Conservation (phyloP, 345 rosid species). For the Limnanthes douglasii region DNA sequence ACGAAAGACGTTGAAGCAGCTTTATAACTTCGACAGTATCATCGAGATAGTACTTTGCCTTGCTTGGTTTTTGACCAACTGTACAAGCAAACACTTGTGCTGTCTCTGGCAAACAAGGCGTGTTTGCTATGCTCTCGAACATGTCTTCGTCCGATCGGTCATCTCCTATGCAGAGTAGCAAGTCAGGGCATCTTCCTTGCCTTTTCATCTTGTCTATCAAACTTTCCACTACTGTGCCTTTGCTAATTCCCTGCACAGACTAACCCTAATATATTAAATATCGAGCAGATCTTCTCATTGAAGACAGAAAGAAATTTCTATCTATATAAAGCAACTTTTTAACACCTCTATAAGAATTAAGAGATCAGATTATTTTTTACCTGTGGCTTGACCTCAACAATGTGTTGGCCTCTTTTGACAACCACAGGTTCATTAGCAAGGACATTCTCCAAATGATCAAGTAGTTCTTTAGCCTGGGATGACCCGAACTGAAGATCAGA, state of each 20-base stretch:
- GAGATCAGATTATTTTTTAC: conserved; percentile 12
- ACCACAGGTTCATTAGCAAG: conserved; percentile 80
- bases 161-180: conserved; percentile 67
- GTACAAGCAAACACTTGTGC: conserved; percentile 62
- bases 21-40: conserved; percentile 44
- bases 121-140: conserved; percentile 47
- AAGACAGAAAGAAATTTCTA: not conserved
- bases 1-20: conserved; percentile 42
- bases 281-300: no score
- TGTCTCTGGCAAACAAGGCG: conserved; percentile 26
- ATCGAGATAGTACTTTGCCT: conserved; percentile 71
- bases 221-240: conserved; percentile 55
- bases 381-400: conserved; percentile 95
- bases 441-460: conserved; percentile 70
- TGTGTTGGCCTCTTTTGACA: conserved; percentile 66
- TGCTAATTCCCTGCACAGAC: conserved; percentile 46
- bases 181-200: conserved; percentile 40
- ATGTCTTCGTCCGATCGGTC: conserved; percentile 82
- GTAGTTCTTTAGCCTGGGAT: conserved; percentile 78
- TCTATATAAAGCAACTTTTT: not conserved
- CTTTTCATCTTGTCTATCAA: conserved; percentile 35
- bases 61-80: conserved; percentile 81
- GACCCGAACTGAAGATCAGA: conserved; percentile 63
- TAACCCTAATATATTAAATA: no score
- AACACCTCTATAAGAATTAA: not conserved